Conservation (phyloP, 2,329 filamentous ascomycete species). For the Falciphora oryzae region DNA sequence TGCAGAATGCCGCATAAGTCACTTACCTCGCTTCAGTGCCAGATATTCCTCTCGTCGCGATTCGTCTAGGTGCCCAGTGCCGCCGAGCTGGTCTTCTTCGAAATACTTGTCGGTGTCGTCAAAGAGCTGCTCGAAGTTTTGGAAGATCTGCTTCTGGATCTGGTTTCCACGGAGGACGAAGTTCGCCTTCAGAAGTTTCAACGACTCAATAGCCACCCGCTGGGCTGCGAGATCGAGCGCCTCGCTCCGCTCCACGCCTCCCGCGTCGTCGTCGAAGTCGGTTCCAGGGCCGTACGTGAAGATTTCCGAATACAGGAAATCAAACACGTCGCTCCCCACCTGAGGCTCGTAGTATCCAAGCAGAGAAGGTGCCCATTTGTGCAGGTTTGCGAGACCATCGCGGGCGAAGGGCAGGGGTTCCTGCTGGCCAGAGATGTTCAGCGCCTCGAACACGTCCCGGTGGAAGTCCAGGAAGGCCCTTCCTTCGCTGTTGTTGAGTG, state of each 20-base stretch:
- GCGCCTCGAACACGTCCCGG: conserved; percentile 26
- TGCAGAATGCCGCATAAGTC: neutral
- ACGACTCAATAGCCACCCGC: conserved; percentile 37
- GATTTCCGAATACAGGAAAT: conserved; percentile 38
- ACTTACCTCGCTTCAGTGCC: conserved; percentile 31
- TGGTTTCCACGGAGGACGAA: conserved; percentile 36
- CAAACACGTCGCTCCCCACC: conserved; percentile 36
- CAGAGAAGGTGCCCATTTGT: conserved; percentile 46
- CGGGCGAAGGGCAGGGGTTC: conserved; percentile 1
- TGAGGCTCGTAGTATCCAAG: conserved; percentile 39
- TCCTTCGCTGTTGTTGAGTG: conserved; percentile 42
- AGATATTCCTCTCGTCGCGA: neutral
- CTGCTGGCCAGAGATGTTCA: conserved; percentile 4
- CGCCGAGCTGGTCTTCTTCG: conserved; percentile 13
- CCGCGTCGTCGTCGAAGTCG: conserved; percentile 24
- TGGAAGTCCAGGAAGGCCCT: conserved; percentile 42
- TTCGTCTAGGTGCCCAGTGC: neutral
- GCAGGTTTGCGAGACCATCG: conserved; percentile 25
- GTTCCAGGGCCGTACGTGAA: conserved; percentile 30
- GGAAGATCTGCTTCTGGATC: conserved; percentile 37
- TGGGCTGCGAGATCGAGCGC: conserved; percentile 30
- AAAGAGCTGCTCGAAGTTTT: conserved; percentile 36
- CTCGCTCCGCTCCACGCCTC: conserved; percentile 24
- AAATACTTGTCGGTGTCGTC: conserved; percentile 37
- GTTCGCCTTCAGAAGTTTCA: conserved; percentile 40